Percentiles rank a stretch among this genome's conserved stretches.
These are phyloP conservation scores for Pezicula radicicola DNA, from an alignment of 2,329 filamentous ascomycete genomes.

Conservation along the genomic window DNA sequence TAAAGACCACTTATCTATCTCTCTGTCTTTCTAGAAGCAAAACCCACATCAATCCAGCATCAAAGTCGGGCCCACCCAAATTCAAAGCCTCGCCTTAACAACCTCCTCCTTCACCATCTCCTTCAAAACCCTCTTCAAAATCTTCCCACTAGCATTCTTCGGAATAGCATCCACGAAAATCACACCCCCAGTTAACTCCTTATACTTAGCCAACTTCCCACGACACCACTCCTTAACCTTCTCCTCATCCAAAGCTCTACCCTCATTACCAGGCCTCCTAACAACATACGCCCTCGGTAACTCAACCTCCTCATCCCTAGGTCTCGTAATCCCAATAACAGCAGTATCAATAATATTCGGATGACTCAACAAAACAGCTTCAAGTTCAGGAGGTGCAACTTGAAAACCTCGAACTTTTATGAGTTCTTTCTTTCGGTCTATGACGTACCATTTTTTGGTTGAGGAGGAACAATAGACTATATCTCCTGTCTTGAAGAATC, in stretches of 20 bases:
- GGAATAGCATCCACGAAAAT: conserved; percentile 65
- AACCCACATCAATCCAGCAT: too few species aligned
- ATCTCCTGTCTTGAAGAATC: conserved; percentile 72
- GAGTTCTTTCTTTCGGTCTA: conserved; percentile 67
- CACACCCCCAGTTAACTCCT: conserved; percentile 70
- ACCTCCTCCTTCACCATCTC: conserved; percentile 8
- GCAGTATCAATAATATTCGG: conserved; percentile 52
- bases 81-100: conserved; percentile 8
- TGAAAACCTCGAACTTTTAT: conserved; percentile 43
- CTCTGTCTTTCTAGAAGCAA: too few species aligned
- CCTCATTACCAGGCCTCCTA: conserved; percentile 37
- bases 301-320: conserved; percentile 43
- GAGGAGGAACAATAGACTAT: conserved; percentile 58
- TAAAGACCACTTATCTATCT: too few species aligned
- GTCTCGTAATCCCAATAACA: conserved; percentile 50
- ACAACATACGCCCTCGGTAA: conserved; percentile 58
- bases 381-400: conserved; percentile 40
- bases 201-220: conserved; percentile 57
- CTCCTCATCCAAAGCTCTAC: conserved; percentile 29
- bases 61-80: too few species aligned
- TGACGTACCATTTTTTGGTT: conserved; percentile 68
- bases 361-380: conserved; percentile 31
- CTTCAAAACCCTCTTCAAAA: conserved; percentile 39
- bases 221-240: conserved; percentile 58
- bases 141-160: conserved; percentile 63